These are phyloP conservation scores for Ophiostoma sp. DNA, from an alignment of 2,329 filamentous ascomycete genomes.

Conservation along the genomic window DNA sequence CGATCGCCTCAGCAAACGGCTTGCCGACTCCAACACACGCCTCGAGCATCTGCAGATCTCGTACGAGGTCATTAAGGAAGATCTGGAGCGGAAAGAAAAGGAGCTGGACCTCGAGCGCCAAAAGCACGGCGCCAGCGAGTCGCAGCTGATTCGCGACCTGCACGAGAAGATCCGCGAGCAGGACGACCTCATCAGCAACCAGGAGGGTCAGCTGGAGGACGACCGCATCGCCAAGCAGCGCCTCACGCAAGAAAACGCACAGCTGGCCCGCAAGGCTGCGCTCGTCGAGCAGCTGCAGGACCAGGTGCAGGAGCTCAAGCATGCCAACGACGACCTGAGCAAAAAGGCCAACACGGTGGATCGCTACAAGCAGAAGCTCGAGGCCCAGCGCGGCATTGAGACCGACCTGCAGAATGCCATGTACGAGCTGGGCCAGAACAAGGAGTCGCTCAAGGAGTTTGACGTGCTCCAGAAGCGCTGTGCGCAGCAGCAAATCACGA, in stretches of 20 bases:
- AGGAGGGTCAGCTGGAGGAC: conserved; percentile 61
- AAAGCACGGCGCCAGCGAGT: conserved; percentile 48
- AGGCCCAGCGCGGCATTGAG: conserved; percentile 50
- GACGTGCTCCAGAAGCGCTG: conserved; percentile 35
- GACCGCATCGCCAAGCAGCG: conserved; percentile 42
- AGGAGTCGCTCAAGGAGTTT: conserved; percentile 40
- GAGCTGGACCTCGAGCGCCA: conserved; percentile 51
- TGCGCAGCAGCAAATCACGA: conserved; percentile 28
- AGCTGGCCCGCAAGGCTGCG: conserved; percentile 43
- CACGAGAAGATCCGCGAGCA: conserved; percentile 58
- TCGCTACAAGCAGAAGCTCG: conserved; percentile 58
- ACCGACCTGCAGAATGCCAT: conserved; percentile 52
- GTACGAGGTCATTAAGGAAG: conserved; percentile 59
- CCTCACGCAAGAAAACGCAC: conserved; percentile 45
- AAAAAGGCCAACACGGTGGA: conserved; percentile 60
- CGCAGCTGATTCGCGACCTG: conserved; percentile 48
- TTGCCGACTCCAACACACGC: conserved; percentile 54
- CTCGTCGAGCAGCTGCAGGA: conserved; percentile 51
- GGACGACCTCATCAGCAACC: conserved; percentile 63
- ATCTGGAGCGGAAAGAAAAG: conserved; percentile 53
- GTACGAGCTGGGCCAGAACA: conserved; percentile 50
- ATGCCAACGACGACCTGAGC: conserved; percentile 52
- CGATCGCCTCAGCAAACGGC: conserved; percentile 50
- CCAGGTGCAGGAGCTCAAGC: conserved; percentile 54
- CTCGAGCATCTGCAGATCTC: conserved; percentile 56